phyloP scores from a whole-genome alignment of 176 grass and related monocot species.

The Thalia dealbata region DNA sequence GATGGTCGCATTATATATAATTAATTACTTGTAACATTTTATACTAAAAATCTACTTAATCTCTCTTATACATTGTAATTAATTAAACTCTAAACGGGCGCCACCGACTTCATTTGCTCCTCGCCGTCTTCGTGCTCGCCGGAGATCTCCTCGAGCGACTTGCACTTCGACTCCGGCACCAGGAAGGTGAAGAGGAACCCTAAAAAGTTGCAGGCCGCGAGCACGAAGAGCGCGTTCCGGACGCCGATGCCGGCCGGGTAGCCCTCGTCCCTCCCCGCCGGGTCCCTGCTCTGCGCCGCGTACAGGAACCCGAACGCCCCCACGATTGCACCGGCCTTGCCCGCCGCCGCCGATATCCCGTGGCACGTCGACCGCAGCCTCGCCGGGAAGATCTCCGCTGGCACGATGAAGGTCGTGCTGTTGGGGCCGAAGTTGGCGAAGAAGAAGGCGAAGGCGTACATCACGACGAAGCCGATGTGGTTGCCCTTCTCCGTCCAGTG shows the following conservation, averaged over 20 bases:
- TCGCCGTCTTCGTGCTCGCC: too few species aligned
- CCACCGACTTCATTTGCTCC: too few species aligned
- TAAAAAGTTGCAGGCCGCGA: too few species aligned
- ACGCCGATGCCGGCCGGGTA: conserved; percentile 2
- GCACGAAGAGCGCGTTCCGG: neutral
- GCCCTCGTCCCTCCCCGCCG: neutral
- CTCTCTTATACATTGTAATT: too few species aligned
- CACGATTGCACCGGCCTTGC: neutral
- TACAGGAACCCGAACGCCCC: neutral
- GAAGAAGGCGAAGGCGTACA: conserved; percentile 30
- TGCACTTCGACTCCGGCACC: too few species aligned
- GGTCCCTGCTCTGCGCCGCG: conserved; percentile 5
- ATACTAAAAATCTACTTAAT: too few species aligned
- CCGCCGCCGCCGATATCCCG: conserved; percentile 30
- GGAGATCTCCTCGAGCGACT: too few species aligned
- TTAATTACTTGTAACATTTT: too few species aligned
- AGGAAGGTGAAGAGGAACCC: too few species aligned
- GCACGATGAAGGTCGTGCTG: conserved; percentile 44
- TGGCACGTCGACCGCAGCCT: conserved; percentile 28
- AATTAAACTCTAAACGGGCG: too few species aligned
- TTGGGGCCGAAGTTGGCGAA: conserved; percentile 33
- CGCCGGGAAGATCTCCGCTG: conserved; percentile 36
- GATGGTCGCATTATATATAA: too few species aligned
- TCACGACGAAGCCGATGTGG: conserved; percentile 13
- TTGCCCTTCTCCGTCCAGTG: too few species aligned